These are phyloP conservation scores for Komagataella kurtzmanii DNA, from an alignment of 805 yeast genomes.

Conservation along the genomic window DNA sequence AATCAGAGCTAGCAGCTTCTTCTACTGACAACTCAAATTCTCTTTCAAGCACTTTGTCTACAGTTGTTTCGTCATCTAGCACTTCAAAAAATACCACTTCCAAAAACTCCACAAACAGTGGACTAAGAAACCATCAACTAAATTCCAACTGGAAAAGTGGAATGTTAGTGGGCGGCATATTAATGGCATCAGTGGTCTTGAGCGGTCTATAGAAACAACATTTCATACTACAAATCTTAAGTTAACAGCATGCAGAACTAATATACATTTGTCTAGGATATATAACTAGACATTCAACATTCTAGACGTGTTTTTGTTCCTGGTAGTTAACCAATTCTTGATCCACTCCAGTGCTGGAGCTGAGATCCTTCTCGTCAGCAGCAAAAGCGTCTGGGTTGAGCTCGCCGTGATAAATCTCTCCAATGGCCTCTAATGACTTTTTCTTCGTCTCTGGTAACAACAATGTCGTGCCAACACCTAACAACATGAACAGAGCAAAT, in stretches of 20 bases:
- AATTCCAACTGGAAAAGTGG: neutral
- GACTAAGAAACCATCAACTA: neutral
- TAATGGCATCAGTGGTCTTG: neutral
- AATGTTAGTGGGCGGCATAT: neutral
- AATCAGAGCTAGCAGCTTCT: neutral
- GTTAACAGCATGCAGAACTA: neutral
- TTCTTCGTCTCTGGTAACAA: constrained; percentile 86
- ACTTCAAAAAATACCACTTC: neutral
- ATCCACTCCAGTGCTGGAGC: neutral
- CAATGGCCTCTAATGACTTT: constrained; percentile 74
- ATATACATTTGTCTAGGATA: neutral
- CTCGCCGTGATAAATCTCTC: constrained; percentile 78
- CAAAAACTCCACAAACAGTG: neutral
- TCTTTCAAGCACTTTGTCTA: neutral
- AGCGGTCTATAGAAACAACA: neutral
- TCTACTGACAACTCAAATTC: neutral
- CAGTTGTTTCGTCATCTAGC: neutral
- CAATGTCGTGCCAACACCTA: constrained; percentile 54
- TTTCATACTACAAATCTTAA: neutral
- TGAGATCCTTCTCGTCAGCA: neutral
- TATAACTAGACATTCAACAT: neutral
- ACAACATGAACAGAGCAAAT: constrained; percentile 82
- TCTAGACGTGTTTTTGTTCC: neutral
- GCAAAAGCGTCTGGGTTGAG: constrained; percentile 19
- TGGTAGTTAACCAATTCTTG: neutral